Percentiles rank a stretch among this genome's conserved stretches.
phyloP scores from a whole-genome alignment of 2,329 filamentous ascomycete species.

The Beauveria varroae region DNA sequence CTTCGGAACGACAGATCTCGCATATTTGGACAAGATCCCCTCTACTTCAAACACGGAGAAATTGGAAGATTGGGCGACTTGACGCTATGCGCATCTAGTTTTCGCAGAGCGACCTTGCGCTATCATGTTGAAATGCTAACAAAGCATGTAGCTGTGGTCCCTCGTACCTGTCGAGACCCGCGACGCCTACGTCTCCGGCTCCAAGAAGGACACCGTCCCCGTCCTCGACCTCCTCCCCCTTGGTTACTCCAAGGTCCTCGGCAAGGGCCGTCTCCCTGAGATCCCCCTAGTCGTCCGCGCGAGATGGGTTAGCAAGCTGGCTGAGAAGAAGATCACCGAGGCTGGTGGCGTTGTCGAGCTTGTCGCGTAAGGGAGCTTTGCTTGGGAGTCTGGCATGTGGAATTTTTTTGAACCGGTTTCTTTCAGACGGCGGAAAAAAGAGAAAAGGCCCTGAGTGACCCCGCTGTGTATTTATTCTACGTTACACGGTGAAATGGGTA shows the following conservation, averaged over 20 bases:
- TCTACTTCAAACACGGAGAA: not conserved
- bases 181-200: slow-evolving; percentile 77
- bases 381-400: slow-evolving; percentile 25
- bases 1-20: slow-evolving; percentile 2
- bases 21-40: not conserved
- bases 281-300: slow-evolving; percentile 92
- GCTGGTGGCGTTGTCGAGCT: slow-evolving; percentile 94
- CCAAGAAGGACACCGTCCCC: slow-evolving; percentile 83
- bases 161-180: slow-evolving; percentile 90
- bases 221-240: slow-evolving; percentile 96
- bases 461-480: slow-evolving; percentile 12
- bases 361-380: slow-evolving; percentile 57
- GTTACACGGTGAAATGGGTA: slow-evolving; percentile 11
- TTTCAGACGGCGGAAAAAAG: slow-evolving; percentile 16
- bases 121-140: not conserved
- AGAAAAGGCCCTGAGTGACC: slow-evolving; percentile 11
- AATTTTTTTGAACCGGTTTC: slow-evolving; percentile 20
- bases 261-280: slow-evolving; percentile 92
- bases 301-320: slow-evolving; percentile 90
- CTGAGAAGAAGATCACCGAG: slow-evolving; percentile 98
- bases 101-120: not conserved
- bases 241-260: slow-evolving; percentile 97
- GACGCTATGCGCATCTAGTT: not conserved
- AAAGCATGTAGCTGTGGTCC: slow-evolving; percentile 68
- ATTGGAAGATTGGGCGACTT: not conserved